Conservation (phyloP, 352 stramenopile genomes). For the Phytophthora tubulina region DNA sequence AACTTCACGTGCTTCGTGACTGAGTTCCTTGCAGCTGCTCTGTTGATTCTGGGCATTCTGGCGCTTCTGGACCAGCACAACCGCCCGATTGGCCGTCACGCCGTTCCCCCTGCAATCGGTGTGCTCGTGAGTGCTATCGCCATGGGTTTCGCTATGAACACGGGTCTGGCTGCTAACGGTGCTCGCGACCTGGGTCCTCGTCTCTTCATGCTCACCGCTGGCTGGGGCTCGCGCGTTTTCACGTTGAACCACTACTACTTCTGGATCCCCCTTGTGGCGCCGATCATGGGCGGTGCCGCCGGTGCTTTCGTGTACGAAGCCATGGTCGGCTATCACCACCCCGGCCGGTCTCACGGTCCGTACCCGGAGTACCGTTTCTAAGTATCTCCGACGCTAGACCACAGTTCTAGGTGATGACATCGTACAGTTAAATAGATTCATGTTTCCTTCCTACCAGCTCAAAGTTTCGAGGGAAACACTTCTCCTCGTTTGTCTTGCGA, state of each 20-base stretch:
- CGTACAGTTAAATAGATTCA: slow-evolving; percentile 25
- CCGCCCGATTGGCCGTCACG: slow-evolving; percentile 70
- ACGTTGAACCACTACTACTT: slow-evolving; percentile 76
- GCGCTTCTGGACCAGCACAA: slow-evolving; percentile 78
- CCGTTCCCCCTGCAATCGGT: slow-evolving; percentile 77
- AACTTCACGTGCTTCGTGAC: slow-evolving; percentile 50
- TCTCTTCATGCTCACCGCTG: slow-evolving; percentile 68
- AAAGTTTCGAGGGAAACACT: neutral
- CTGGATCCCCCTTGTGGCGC: slow-evolving; percentile 71
- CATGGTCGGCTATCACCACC: slow-evolving; percentile 67
- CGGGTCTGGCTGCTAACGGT: slow-evolving; percentile 78
- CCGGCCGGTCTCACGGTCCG: slow-evolving; percentile 36
- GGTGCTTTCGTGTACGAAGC: slow-evolving; percentile 69
- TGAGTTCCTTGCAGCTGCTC: slow-evolving; percentile 46
- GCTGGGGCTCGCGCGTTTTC: slow-evolving; percentile 78
- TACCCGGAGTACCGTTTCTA: slow-evolving; percentile 40
- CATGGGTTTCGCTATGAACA: slow-evolving; percentile 85
- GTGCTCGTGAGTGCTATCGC: slow-evolving; percentile 80
- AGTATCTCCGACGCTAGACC: neutral
- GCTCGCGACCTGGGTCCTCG: slow-evolving; percentile 76
- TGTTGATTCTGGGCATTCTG: slow-evolving; percentile 76
- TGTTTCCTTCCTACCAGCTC: slow-evolving; percentile 1
- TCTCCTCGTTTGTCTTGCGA: too few species aligned
- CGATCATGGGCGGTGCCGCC: slow-evolving; percentile 63
- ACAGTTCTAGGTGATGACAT: neutral